Conservation (phyloP, 257 asterid species). For the Nicotiana undulata region DNA sequence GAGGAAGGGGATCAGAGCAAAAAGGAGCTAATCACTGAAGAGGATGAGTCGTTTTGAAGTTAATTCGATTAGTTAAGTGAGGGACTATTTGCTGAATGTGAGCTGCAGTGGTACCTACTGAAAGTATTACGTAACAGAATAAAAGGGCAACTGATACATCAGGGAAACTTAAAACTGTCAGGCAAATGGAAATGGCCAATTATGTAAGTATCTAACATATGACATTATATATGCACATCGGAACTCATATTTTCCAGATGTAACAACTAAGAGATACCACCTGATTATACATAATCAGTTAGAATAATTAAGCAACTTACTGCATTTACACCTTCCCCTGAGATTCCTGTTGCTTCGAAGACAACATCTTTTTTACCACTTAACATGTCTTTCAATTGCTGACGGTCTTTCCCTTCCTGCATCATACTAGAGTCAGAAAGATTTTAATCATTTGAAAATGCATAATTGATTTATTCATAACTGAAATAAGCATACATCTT, state of each 20-base stretch:
- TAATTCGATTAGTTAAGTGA: neutral
- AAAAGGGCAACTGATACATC: neutral
- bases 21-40: too few species aligned
- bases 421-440: constrained; percentile 18
- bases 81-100: neutral
- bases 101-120: neutral
- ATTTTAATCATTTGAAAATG: neutral
- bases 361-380: constrained; percentile 48
- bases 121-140: neutral
- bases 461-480: neutral
- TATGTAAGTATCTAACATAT: neutral
- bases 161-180: neutral
- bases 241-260: neutral
- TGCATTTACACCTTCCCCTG: constrained; percentile 77
- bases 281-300: neutral
- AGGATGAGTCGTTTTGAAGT: too few species aligned
- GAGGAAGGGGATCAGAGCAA: neutral
- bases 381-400: constrained; percentile 39
- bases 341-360: constrained; percentile 56
- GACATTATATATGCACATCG: neutral
- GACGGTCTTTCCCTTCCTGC: constrained; percentile 86
- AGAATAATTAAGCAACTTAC: constrained; percentile 36
- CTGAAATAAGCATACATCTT: constrained; percentile 51
- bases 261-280: neutral
- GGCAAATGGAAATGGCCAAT: neutral